Evolutionary conservation across 805 yeast genomes (phyloP), one percentile per base, ranked within the genome.

Genomic region (Yarrowia yakushimensis): DNA sequence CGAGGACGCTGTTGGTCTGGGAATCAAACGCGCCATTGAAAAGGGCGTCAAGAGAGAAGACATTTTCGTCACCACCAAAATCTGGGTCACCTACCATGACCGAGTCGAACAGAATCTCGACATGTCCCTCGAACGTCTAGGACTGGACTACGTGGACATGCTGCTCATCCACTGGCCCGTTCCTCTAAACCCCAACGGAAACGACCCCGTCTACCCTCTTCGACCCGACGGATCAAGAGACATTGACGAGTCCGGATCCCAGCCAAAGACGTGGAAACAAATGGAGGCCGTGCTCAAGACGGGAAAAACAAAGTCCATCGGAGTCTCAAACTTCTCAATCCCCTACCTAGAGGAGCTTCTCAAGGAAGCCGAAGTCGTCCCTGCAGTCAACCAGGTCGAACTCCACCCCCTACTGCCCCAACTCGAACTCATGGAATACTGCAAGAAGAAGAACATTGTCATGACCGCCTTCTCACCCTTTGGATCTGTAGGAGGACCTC

Each of bases 321-420:
- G 96, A 66, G 88, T 89, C 41, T 86, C 92, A 34, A 89, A 90
- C 76, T 83, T 85, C 71, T 80, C 88, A 18, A 74, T 81, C 23
- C 79, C 76, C 62, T 80, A 82, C 66, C 70, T 86, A 65, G 75
- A 80, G 64, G 78, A 74, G 55, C 75, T 88, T 64, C 76, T 87
- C 60, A 65, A 63, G 46, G 76, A 75, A 42, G 81, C 80, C 62
- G 81, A 75, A 34, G 72, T 82, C 54, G 80, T 78, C 30, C 96
- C 96, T 7, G 90, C 82, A 11, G 83, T 79, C 42, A 84, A 86
- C 74, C 96, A 90, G 77, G 79, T 88, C 64, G 96, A 90, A 76
- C 75, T 84, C 36, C 96, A 90, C 73, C 90, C 92, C 46, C 79
- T 80, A 65, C 77, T 86, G 63, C 88, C 88, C 48, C 92, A 88